Evolutionary conservation across 2,329 filamentous ascomycete species (phyloP).

Genomic region (Epichloe gansuensis): DNA sequence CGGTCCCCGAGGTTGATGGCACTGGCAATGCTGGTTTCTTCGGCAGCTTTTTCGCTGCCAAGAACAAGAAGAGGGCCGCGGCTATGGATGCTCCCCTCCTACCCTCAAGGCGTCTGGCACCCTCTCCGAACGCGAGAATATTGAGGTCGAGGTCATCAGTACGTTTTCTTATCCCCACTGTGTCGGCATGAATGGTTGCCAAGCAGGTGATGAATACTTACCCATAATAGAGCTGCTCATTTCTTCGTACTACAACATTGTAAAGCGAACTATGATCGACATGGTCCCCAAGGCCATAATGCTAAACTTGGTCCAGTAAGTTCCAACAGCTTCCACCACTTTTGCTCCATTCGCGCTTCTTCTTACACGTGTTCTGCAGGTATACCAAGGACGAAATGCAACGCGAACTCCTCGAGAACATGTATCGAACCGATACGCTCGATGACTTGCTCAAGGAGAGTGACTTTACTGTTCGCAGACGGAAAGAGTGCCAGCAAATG

Average conservation of each 20-base stretch:
- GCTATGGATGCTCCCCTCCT: slow-evolving; percentile 95
- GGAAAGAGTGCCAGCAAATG: slow-evolving; percentile 99
- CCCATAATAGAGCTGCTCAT: slow-evolving; percentile 68
- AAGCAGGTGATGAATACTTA: background rate
- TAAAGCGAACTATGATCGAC: slow-evolving; percentile 96
- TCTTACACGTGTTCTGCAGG: slow-evolving; percentile 30
- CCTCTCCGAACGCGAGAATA: slow-evolving; percentile 82
- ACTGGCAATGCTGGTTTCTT: slow-evolving; percentile 72
- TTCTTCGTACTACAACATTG: slow-evolving; percentile 95
- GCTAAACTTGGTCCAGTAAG: slow-evolving; percentile 89
- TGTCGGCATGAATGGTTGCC: background rate
- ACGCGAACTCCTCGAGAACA: slow-evolving; percentile 87
- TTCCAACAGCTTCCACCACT: slow-evolving; percentile 13
- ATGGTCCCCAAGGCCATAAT: slow-evolving; percentile 99
- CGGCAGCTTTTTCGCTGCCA: slow-evolving; percentile 94
- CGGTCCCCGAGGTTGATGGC: slow-evolving; percentile 39
- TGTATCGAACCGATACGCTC: slow-evolving; percentile 84
- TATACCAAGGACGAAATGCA: slow-evolving; percentile 99
- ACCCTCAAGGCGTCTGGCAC: slow-evolving; percentile 90
- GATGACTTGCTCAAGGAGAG: slow-evolving; percentile 96
- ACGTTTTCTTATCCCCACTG: slow-evolving; percentile 26
- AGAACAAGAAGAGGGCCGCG: slow-evolving; percentile 99
- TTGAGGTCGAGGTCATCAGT: slow-evolving; percentile 98
- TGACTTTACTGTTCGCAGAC: slow-evolving; percentile 85
- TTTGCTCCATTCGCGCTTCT: background rate